Percentiles rank a stretch among this genome's conserved stretches.
Evolutionary conservation across 2,329 filamentous ascomycete species (phyloP).

Genomic region (Nemania sp.): DNA sequence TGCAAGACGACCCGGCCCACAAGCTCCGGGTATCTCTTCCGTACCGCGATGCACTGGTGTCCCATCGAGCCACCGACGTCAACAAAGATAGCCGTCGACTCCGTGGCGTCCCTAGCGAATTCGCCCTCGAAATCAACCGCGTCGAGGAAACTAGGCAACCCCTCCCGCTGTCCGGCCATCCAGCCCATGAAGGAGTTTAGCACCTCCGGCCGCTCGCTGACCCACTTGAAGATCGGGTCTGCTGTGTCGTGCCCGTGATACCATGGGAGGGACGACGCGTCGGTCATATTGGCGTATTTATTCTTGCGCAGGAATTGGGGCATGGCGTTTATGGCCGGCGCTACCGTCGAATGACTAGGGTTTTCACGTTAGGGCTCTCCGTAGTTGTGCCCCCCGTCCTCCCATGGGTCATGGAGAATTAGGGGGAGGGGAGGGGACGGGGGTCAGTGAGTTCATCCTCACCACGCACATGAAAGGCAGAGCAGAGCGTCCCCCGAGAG

Average conservation of each 20-base stretch:
- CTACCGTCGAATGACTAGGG: slow-evolving; percentile 32
- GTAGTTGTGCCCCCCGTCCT: too few species aligned
- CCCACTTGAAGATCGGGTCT: slow-evolving; percentile 36
- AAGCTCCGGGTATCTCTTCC: slow-evolving; percentile 35
- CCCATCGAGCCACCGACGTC: slow-evolving; percentile 44
- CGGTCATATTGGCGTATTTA: slow-evolving; percentile 32
- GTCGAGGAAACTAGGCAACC: slow-evolving; percentile 37
- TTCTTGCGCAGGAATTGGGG: slow-evolving; percentile 41
- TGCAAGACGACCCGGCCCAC: slow-evolving; percentile 43
- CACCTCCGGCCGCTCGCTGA: slow-evolving; percentile 36
- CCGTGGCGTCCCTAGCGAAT: slow-evolving; percentile 27
- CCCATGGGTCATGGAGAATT: too few species aligned
- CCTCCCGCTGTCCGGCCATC: slow-evolving; percentile 41
- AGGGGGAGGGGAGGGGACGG: not conserved
- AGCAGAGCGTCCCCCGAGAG: slow-evolving; percentile 30
- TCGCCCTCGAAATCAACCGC: slow-evolving; percentile 39
- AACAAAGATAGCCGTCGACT: slow-evolving; percentile 40
- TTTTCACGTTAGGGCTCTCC: not conserved
- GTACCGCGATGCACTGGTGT: slow-evolving; percentile 41
- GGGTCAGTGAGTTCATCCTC: not conserved
- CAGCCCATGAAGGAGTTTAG: slow-evolving; percentile 36
- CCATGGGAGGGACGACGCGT: slow-evolving; percentile 34
- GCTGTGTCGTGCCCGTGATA: slow-evolving; percentile 32
- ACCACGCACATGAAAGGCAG: slow-evolving; percentile 38
- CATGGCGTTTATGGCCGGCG: slow-evolving; percentile 36